Evolutionary conservation across 2,329 filamentous ascomycete species (phyloP), one percentile per base, ranked within the genome.

Genomic region (Ceratocystiopsis sp.): DNA sequence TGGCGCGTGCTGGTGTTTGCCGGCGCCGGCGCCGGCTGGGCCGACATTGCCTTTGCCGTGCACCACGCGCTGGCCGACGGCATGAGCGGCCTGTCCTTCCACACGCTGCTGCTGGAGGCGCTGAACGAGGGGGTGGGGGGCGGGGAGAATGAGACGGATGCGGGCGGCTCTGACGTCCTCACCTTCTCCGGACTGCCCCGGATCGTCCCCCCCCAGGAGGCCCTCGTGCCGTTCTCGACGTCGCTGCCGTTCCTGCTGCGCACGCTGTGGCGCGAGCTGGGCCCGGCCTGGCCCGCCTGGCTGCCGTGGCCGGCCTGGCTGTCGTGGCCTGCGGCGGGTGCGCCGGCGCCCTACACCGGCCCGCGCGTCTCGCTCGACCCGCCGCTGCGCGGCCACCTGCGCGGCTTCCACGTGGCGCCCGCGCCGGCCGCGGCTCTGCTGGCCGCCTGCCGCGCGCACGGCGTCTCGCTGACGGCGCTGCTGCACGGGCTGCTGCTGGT

Each of bases 41-140:
- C 55, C 25, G 62, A 72, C 40, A 46, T 71, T 13, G 48, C 64
- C 7, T 70, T 74, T 48, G 58, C 61, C 6, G 69, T 59, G 33
- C 72, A 76, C 47, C 72, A 76, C 49, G 59, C 62, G 0, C 56
- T 75, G 16, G 61, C 62, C 19, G 73, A 76, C 48, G 73, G 73
- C 1, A 57, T 62, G 13, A 64, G 65, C 48, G 66, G 64, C 0
- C 55, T 57, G 25, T 51, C 61, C 2, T 73, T 77, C 48, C 72
- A 76, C 47, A 54, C 60, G 29, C 56, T 59, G 2, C 54, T 76
- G 0, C 58, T 68, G 4, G 49, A 55, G 3, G 61, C 67, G 4
- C 56, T 75, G 3, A 62, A 61, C 44, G 42, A 21, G 13, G 36
- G 35, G 25, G 36, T 18, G 16, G 12, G 15, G 13, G 9, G 13